Percentiles rank a stretch among this genome's conserved stretches.
Evolutionary conservation across 169 alveolate genomes (phyloP).

Genomic region (Plasmodium vinckei): DNA sequence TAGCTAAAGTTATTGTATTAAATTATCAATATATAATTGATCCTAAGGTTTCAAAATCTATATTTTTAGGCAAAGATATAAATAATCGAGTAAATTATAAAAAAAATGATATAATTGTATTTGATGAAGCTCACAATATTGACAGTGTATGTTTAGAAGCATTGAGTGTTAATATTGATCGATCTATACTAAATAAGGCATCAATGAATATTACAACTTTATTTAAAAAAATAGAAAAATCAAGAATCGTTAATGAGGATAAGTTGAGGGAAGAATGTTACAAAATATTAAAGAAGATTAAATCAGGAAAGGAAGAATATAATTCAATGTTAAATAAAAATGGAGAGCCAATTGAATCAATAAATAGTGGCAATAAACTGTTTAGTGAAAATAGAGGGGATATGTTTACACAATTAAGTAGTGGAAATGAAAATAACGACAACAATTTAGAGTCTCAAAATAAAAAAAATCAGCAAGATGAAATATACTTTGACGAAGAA

Average conservation of each 20-base stretch:
- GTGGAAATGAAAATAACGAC: neutral
- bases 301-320: neutral
- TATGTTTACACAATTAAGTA: neutral
- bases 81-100: slow-evolving; percentile 31
- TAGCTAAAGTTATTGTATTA: slow-evolving; percentile 95
- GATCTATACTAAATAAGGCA: slow-evolving; percentile 90
- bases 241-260: slow-evolving; percentile 79
- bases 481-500: neutral
- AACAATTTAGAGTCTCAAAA: neutral
- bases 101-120: slow-evolving; percentile 89
- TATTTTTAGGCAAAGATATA: slow-evolving; percentile 39
- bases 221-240: slow-evolving; percentile 82
- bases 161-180: slow-evolving; percentile 92
- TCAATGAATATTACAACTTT: slow-evolving; percentile 86
- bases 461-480: neutral
- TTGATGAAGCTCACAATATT: slow-evolving; percentile 99
- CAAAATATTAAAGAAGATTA: slow-evolving; percentile 14
- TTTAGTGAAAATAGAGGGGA: neutral
- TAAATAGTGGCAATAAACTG: neutral
- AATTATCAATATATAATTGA: slow-evolving; percentile 96
- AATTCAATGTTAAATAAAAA: no score
- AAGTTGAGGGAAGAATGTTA: slow-evolving; percentile 68
- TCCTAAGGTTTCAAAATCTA: slow-evolving; percentile 94
- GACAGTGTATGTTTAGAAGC: slow-evolving; percentile 99
- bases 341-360: neutral